Percentiles rank a stretch among this genome's conserved stretches.
These are phyloP conservation scores for Takakia lepidozioides DNA, from an alignment of 225 moss, liverwort and hornwort genomes.

Conservation along the genomic window DNA sequence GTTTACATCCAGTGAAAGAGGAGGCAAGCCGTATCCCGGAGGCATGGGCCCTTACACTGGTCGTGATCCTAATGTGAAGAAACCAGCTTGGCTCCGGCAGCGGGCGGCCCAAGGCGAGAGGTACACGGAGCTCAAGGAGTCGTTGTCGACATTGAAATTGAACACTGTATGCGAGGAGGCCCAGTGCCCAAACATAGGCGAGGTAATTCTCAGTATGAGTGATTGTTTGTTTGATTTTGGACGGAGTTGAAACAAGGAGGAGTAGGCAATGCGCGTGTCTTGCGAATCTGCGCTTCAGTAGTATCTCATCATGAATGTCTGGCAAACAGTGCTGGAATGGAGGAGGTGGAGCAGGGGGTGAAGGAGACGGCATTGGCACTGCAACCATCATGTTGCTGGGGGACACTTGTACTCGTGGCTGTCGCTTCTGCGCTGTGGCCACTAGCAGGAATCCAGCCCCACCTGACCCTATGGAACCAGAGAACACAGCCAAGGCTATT, in stretches of 20 bases:
- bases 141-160: constrained; percentile 65
- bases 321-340: constrained; percentile 96
- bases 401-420: constrained; percentile 92
- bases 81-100: constrained; percentile 90
- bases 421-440: constrained; percentile 91
- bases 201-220: constrained; percentile 58
- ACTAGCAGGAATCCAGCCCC: constrained; percentile 81
- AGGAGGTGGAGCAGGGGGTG: constrained; percentile 94
- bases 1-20: too few relatives aligned
- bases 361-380: constrained; percentile 78
- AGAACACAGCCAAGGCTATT: constrained; percentile 82
- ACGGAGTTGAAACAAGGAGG: too few relatives aligned
- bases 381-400: constrained; percentile 97
- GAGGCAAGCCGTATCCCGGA: too few relatives aligned
- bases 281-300: too few relatives aligned
- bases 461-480: constrained; percentile 79
- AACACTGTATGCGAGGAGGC: constrained; percentile 98
- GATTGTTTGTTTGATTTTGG: too few relatives aligned
- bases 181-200: constrained; percentile 92
- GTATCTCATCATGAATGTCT: too few relatives aligned
- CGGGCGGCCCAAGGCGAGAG: constrained; percentile 90
- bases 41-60: constrained; percentile 68
- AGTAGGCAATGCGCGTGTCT: too few relatives aligned
- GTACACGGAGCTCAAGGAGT: constrained; percentile 79
- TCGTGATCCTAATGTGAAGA: constrained; percentile 73